Evolutionary conservation across 768 basidiomycete genomes (phyloP).

Genomic region (Gloeophyllum trabeum): DNA sequence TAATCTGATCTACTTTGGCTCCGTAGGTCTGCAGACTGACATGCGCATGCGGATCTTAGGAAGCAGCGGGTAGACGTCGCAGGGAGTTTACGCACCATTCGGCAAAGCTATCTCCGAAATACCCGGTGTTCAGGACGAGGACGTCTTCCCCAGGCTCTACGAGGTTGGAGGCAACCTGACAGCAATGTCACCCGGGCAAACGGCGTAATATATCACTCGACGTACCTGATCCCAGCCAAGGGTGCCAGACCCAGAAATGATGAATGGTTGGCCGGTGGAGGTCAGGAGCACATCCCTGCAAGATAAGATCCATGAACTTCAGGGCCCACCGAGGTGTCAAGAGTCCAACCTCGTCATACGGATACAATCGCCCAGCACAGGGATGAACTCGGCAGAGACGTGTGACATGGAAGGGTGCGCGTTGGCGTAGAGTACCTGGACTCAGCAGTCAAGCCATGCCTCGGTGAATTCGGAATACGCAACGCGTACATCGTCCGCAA

Average conservation of each 20-base stretch:
- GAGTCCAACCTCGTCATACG: conserved; percentile 60
- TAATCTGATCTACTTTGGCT: conserved; percentile 75
- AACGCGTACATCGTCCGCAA: conserved; percentile 40
- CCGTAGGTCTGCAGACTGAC: conserved; percentile 77
- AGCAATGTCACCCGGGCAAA: not conserved
- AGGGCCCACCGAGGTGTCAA: conserved; percentile 1
- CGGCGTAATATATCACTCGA: no score
- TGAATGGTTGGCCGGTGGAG: conserved; percentile 73
- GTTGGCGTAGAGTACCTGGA: conserved; percentile 81
- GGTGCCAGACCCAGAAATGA: conserved; percentile 91
- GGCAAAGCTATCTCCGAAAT: conserved; percentile 87
- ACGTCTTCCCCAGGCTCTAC: conserved; percentile 71
- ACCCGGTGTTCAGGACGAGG: conserved; percentile 82
- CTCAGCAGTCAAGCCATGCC: not conserved
- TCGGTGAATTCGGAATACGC: not conserved
- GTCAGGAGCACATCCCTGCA: conserved; percentile 69
- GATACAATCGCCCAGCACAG: conserved; percentile 82
- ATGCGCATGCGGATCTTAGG: not conserved
- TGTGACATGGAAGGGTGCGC: conserved; percentile 88
- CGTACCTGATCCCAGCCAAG: conserved; percentile 91
- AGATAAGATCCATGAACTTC: conserved; percentile 1
- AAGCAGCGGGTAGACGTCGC: not conserved
- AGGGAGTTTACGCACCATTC: conserved; percentile 51
- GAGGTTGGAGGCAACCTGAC: conserved; percentile 79
- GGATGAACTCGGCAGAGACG: conserved; percentile 79